A percentile compares a stretch with the other conserved stretches of the same genome.
phyloP scores from a whole-genome alignment of 2,329 filamentous ascomycete genomes.

The Fusarium buxicola region DNA sequence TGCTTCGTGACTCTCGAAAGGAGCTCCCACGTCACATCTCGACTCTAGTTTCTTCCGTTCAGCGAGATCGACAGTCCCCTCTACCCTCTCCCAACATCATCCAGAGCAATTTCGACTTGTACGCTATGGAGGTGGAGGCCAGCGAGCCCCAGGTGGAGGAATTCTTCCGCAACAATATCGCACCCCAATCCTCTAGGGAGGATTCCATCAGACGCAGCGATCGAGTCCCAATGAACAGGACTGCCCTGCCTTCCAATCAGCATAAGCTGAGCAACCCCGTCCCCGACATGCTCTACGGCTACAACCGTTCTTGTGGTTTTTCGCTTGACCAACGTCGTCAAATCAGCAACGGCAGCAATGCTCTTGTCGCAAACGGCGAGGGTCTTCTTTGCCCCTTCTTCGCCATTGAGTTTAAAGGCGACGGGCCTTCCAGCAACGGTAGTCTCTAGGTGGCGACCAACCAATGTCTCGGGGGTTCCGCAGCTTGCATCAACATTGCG shows the following conservation, averaged over 20 bases:
- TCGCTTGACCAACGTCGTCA: neutral
- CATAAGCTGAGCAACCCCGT: slow-evolving; percentile 7
- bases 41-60: neutral
- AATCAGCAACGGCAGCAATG: neutral
- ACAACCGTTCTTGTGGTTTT: slow-evolving; percentile 1
- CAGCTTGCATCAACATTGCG: slow-evolving; percentile 49
- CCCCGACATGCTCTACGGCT: slow-evolving; percentile 15
- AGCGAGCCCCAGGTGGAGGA: slow-evolving; percentile 9
- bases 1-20: slow-evolving; percentile 1
- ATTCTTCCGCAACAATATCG: slow-evolving; percentile 2
- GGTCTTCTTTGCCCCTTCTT: slow-evolving; percentile 8
- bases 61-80: neutral
- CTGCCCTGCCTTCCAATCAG: neutral
- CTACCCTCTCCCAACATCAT: neutral
- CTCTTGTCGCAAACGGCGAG: neutral
- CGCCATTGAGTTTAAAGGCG: slow-evolving; percentile 7
- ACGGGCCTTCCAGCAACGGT: slow-evolving; percentile 18
- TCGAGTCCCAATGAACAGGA: neutral
- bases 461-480: slow-evolving; percentile 49
- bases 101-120: neutral
- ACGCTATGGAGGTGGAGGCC: slow-evolving; percentile 1
- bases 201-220: slow-evolving; percentile 7
- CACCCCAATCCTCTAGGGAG: neutral
- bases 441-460: slow-evolving; percentile 49
- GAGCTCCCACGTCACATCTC: neutral